Evolutionary conservation across 1,284 basidiomycete species (phyloP), one percentile per base, ranked within the genome.

Genomic region (Heterobasidion occidentale): DNA sequence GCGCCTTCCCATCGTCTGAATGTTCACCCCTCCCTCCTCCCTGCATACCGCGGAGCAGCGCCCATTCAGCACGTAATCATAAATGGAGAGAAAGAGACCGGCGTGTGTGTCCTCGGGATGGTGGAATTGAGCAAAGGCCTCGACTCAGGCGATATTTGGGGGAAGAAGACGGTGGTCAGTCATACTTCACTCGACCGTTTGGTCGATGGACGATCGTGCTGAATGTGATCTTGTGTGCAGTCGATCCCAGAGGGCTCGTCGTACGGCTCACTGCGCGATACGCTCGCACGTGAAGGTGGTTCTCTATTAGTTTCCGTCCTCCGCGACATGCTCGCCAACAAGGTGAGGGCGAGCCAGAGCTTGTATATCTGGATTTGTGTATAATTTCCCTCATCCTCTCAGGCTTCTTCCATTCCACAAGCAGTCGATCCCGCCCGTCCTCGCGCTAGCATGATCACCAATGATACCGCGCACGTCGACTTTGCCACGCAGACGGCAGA

Each of bases 11-110:
- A 84, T 53, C 74, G 87, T n/a, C 74, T 99, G 46, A 98, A 98
- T 65, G 82, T 98, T 4, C 96, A 99, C 65, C 94, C 95, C 0
- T 96, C 93, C 17, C 73, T 94, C 0, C 77, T 98, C 20, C 96
- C 95, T 0, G 71, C 77, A n/a, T 93, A 93, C 69, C 83, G 94
- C 27, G 96, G 96, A 0, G 86, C 96, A 0, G 92, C 94, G 1
- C 96, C 95, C 0, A 90, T 98, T 42, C 96, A 98, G 68, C 91
- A 88, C 70, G 80, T 89, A 0, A 76, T 99, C 44, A 72, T 88
- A 7, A 80, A 85, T 56, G 79, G 79, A 1, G 80, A 81, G 52
- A 61, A 66, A 12, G 74, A 78, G 57, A 88, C 87, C 1, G 91
- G 88, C 0, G 90, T 92, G 3, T 86, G 78, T 47, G 77, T 94